Conservation (phyloP, 306 rosid genomes). For the Senna tora region DNA sequence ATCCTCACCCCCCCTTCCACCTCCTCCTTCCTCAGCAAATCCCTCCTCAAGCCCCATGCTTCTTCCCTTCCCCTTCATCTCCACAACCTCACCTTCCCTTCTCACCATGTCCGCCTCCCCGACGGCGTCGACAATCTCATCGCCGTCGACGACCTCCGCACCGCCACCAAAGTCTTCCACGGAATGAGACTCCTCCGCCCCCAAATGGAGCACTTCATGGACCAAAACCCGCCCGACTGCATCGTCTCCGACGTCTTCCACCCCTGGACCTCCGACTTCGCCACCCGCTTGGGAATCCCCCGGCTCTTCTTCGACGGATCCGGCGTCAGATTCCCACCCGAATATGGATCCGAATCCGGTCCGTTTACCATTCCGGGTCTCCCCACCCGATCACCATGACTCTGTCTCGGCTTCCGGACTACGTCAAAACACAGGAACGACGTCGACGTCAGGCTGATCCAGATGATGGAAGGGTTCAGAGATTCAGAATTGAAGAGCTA, state of each 20-base stretch:
- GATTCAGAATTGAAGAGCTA: neutral
- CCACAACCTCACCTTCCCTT: constrained; percentile 28
- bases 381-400: neutral
- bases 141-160: constrained; percentile 24
- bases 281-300: constrained; percentile 33
- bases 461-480: neutral
- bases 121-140: too few relatives aligned
- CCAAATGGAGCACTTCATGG: constrained; percentile 20
- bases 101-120: neutral
- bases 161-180: neutral
- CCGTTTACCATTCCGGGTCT: neutral
- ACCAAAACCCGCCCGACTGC: constrained; percentile 35
- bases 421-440: neutral
- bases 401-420: neutral
- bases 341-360: neutral
- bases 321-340: too few relatives aligned
- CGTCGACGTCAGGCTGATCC: too few relatives aligned
- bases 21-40: neutral
- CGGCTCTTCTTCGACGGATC: constrained; percentile 37
- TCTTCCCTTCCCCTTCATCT: neutral
- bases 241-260: constrained; percentile 25
- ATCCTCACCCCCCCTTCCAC: constrained; percentile 45
- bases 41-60: too few relatives aligned
- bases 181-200: constrained; percentile 10
- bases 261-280: constrained; percentile 41